Percentiles rank a stretch among this genome's conserved stretches.
These are phyloP conservation scores for Rhizopus microsporus DNA, from an alignment of 371 early-diverging fungal genomes.

Conservation along the genomic window DNA sequence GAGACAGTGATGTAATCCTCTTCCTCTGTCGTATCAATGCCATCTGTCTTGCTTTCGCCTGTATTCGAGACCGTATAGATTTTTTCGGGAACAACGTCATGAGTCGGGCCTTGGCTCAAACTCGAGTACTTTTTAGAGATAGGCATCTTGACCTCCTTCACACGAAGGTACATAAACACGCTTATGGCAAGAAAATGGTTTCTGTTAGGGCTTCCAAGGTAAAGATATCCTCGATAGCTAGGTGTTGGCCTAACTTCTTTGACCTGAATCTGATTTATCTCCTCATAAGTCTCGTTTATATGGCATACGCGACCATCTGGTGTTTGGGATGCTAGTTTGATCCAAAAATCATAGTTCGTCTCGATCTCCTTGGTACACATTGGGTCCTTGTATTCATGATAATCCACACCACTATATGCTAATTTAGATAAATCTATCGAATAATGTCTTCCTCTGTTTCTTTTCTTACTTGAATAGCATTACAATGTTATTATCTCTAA, in stretches of 20 bases:
- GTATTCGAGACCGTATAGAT: slow-evolving; percentile 29
- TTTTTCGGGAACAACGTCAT: slow-evolving; percentile 48
- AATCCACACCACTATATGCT: slow-evolving; percentile 42
- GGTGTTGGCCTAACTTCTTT: slow-evolving; percentile 62
- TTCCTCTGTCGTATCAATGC: slow-evolving; percentile 20
- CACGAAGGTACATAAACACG: slow-evolving; percentile 60
- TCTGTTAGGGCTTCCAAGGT: slow-evolving; percentile 55
- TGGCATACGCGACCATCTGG: slow-evolving; percentile 29
- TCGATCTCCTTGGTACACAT: slow-evolving; percentile 1
- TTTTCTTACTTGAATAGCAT: slow-evolving; percentile 61
- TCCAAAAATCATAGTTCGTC: slow-evolving; percentile 27
- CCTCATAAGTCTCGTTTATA: slow-evolving; percentile 53
- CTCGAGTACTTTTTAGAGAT: slow-evolving; percentile 63
- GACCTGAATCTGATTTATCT: slow-evolving; percentile 46
- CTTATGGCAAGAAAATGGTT: slow-evolving; percentile 49
- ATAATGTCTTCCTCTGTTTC: not conserved
- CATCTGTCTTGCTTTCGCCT: slow-evolving; percentile 17
- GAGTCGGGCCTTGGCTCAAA: slow-evolving; percentile 50
- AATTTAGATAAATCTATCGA: not conserved
- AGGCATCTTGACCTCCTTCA: slow-evolving; percentile 51
- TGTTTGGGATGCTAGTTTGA: slow-evolving; percentile 10
- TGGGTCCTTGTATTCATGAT: slow-evolving; percentile 20
- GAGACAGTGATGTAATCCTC: slow-evolving; percentile 31
- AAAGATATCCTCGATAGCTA: slow-evolving; percentile 50
- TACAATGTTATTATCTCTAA: slow-evolving; percentile 42